Percentiles rank a stretch among this genome's conserved stretches.
These are phyloP conservation scores for Capillidium heterosporum DNA, from an alignment of 371 early-diverging fungal species.

Conservation along the genomic window DNA sequence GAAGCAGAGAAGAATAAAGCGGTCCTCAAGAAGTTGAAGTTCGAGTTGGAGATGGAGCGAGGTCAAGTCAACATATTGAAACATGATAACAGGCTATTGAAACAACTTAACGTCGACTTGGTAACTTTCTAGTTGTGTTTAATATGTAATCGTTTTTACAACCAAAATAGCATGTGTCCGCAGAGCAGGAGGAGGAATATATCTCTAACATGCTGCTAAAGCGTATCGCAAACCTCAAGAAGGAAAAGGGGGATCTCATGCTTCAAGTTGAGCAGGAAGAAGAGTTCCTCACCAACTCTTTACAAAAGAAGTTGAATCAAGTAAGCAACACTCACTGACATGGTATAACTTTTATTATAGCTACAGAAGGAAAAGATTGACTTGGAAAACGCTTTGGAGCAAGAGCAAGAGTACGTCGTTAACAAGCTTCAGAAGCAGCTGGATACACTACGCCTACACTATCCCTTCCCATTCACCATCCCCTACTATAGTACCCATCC, in stretches of 20 bases:
- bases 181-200: conserved; percentile 53
- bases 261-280: conserved; percentile 54
- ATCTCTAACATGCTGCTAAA: conserved; percentile 44
- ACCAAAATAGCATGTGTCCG: conserved; percentile 24
- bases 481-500: conserved; percentile 12
- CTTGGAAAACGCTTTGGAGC: conserved; percentile 61
- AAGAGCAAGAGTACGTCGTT: conserved; percentile 68
- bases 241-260: conserved; percentile 44
- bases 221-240: conserved; percentile 41
- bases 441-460: conserved; percentile 27
- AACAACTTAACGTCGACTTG: conserved; percentile 40
- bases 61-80: conserved; percentile 44
- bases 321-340: conserved; percentile 8
- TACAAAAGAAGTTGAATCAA: conserved; percentile 50
- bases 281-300: conserved; percentile 48
- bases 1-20: neutral
- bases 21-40: conserved; percentile 28
- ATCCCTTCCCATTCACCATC: conserved; percentile 11
- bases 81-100: conserved; percentile 37
- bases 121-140: conserved; percentile 12
- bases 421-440: conserved; percentile 45
- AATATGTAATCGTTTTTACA: neutral
- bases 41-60: conserved; percentile 46
- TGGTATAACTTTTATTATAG: conserved; percentile 7
- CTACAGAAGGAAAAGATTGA: conserved; percentile 66